Conservation (phyloP, 176 grass and related monocot genomes). For the Triticum timopheevii region DNA sequence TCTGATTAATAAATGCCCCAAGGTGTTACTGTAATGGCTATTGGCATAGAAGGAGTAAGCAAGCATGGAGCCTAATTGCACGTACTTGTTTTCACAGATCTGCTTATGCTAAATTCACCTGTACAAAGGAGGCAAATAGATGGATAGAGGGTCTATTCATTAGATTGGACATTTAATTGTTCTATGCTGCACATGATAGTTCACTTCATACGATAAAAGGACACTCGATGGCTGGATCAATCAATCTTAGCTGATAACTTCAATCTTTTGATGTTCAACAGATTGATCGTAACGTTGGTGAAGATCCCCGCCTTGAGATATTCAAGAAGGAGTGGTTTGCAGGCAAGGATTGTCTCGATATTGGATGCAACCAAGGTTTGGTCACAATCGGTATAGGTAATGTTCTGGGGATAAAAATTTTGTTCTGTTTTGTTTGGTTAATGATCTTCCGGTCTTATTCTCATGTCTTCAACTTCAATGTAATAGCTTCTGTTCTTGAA, state of each 20-base stretch:
- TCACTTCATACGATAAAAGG: neutral
- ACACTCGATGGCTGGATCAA: neutral
- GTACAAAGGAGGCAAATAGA: neutral
- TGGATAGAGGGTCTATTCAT: neutral
- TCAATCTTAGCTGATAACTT: conserved; percentile 13
- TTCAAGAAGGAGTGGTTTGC: conserved; percentile 92
- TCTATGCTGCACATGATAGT: neutral
- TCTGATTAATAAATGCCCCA: neutral
- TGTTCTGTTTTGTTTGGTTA: conserved; percentile 15
- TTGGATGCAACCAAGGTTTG: conserved; percentile 95
- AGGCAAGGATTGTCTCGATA: conserved; percentile 93
- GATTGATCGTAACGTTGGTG: conserved; percentile 62
- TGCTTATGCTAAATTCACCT: neutral
- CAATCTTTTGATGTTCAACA: conserved; percentile 22
- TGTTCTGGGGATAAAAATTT: neutral
- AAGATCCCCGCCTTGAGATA: conserved; percentile 76
- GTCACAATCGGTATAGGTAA: conserved; percentile 86
- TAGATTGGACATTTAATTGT: neutral
- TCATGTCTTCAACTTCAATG: neutral
- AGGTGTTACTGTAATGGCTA: neutral
- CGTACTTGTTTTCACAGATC: neutral
- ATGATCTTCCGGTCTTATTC: neutral
- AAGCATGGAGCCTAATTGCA: neutral
- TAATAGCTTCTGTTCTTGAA: neutral
- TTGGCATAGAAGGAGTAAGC: neutral